Percentiles rank a stretch among this genome's conserved stretches.
Conservation (phyloP, 495 filamentous ascomycete species). For the Penicillium psychrofluorescens region DNA sequence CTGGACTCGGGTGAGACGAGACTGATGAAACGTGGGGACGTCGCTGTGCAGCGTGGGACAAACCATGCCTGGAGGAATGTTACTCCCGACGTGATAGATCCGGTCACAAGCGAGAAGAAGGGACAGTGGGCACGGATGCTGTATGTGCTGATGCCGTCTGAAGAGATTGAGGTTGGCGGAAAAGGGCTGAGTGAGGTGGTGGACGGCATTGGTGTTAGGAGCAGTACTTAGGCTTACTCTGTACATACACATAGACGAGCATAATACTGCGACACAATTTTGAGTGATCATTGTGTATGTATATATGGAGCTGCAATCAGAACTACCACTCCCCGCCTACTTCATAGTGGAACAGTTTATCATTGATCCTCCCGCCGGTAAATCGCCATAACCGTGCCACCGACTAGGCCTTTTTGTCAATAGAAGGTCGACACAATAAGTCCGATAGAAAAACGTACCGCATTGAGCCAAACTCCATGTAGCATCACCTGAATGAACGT, state of each 20-base stretch:
- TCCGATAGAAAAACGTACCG: slow-evolving; percentile 30
- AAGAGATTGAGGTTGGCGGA: slow-evolving; percentile 30
- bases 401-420: slow-evolving; percentile 12
- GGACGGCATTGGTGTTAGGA: slow-evolving; percentile 28
- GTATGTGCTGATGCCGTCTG: slow-evolving; percentile 44
- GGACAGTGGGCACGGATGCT: slow-evolving; percentile 47
- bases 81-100: slow-evolving; percentile 17
- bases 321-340: slow-evolving; percentile 45
- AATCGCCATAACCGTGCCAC: slow-evolving; percentile 32
- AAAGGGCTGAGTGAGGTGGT: slow-evolving; percentile 37
- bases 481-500: slow-evolving; percentile 46
- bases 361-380: slow-evolving; percentile 37
- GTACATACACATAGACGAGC: too few relatives aligned
- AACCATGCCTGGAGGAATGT: slow-evolving; percentile 40
- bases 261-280: too few relatives aligned
- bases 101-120: slow-evolving; percentile 4
- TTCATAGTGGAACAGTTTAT: slow-evolving; percentile 36
- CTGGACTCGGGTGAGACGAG: slow-evolving; percentile 56
- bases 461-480: slow-evolving; percentile 43
- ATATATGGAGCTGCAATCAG: not conserved
- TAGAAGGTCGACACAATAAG: not conserved
- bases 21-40: slow-evolving; percentile 60
- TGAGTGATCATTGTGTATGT: too few relatives aligned
- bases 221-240: slow-evolving; percentile 12
- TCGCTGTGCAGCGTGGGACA: slow-evolving; percentile 57